Evolutionary conservation across 192 early-diverging fungal species (phyloP), one percentile per base, ranked within the genome.

Genomic region (Linnemannia hyalina): DNA sequence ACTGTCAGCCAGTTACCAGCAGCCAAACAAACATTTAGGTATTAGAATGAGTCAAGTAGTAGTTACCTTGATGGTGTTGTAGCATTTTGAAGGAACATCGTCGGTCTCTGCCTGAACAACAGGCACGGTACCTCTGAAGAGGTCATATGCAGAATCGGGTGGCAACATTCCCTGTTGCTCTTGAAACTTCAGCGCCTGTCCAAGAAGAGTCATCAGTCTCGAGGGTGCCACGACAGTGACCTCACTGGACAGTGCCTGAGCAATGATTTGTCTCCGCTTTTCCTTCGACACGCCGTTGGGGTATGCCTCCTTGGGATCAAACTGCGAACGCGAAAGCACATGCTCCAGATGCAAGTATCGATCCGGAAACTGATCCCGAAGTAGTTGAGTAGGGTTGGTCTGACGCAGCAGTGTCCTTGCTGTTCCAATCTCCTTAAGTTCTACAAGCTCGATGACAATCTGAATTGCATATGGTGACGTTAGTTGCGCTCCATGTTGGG

Each of bases 181-280:
- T 83, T 99, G 98, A 93, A 96, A 98, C 87, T 97, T 97, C 16
- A 98, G 78, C 1, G 96, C 88, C 82, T 99, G 97, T 0, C 95
- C 95, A 0, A 99, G 83, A 16, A 99, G 87, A 0, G 97, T 92
- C 29, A 99, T 84, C 22, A 99, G 90, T 35, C 98, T 93, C 4
- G 93, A 92, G 8, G 96, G 93, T 4, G 95, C 89, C 7, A 95
- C 97, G 5, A 93, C 92, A 0, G 93, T 93, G 22, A 98, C 93
- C 74, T 98, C 92, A 35, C 83, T 85, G 15, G 89, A 87, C 60
- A 95, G 70, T 4, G 89, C 92, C 77, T 96, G 90, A 8, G 96
- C 96, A 83, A 99, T 97, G 41, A 88, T 83, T 52, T 92, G 88
- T 6, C 98, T 93, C 47, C 95, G 90, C 74, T 94, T 92, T 71